Base-by-base conservation (phyloP, 73 alveolate genomes). In the Stentor coeruleus region DNA sequence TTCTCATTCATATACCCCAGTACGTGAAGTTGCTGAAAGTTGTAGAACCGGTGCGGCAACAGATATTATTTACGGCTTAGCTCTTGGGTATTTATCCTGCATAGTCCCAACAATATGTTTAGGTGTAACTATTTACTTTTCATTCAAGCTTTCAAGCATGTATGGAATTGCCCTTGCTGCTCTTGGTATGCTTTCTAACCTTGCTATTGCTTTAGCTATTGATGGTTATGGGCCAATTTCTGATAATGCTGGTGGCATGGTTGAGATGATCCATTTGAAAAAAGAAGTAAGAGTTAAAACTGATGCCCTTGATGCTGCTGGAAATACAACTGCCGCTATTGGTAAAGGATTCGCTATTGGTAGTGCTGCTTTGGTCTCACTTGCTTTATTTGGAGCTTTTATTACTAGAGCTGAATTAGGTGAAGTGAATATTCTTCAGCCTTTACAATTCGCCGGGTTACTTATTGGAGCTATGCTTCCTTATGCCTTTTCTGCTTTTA, bases 291-390 rank as follows among this genome's bases (percentile, higher is more conserved):
- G 99, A 82, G 86, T 91, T 77, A 84, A 86, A 59, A 96, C 99
- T 60, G 99, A 96, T 74, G 96, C 94, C 59, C 91, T 96, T 36
- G 99, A 96, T 83, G 98, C 99, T n/a, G 99, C 99, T 38, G 99
- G 99, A 15, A 95, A 95, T 86, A 86, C 92, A 85, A 93, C 98
- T 38, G 99, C 99, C 26, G 99, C 99, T 74, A 87, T 83, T 59
- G 97, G 99, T 26, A 96, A 96, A 84, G 99, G 99, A 77, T 96
- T 96, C 92, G 99, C 99, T 86, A 96, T 95, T 77, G 99, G 99
- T 77, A 91, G 98, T 3, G 99, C 99, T 42, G 98, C 98, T 75
- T 86, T 96, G 57, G 99, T 95, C 76, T 88, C 97, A 40, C 91
- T 96, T 40, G 97, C 99, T 28, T 94, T 96, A n/a, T 92, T 90